Evolutionary conservation across 2,329 filamentous ascomycete species (phyloP), one percentile per base, ranked within the genome.

Genomic region (Stromatinia cepivora): DNA sequence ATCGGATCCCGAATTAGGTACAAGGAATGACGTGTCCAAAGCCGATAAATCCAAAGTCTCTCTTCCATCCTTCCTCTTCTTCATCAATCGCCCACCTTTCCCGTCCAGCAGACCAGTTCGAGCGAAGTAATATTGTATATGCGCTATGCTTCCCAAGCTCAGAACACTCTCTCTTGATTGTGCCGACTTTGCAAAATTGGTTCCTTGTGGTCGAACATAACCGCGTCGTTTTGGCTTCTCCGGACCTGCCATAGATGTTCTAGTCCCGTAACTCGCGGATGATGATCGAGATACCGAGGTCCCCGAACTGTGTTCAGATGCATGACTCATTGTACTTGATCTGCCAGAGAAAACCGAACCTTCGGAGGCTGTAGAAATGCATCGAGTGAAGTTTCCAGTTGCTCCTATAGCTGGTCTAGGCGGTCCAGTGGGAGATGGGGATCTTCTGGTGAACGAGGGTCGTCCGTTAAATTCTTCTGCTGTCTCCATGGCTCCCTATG

Each of bases 81-180:
- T 91, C 31, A 92, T 90, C 70, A 96, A 82, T 79, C 96, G 91
- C 67, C 88, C 95, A 48, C 94, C 94, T 79, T 97, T 97, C 69
- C 94, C 93, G 77, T 99, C 95, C 64, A 99, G 82, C 72, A 99
- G 82, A 8, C 95, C 95, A 0, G 95, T 99, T 70, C 95, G 86
- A 48, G 95, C 94, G 82, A 99, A 99, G 81, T 98, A 99, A 81
- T 98, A 97, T 80, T 99, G 95, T 77, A 99, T 84, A 82, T 99
- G 95, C 69, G 94, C 93, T 76, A 99, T 99, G 80, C 94, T 97
- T 67, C 95, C 95, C 72, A 99, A 82, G 77, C 93, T 97, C 87
- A 98, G 90, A 73, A 99, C 95, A 78, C 94, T 97, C 79, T 99
- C 94, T 72, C 95, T 87, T 64, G 93, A 93, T 78, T 89, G 89